Evolutionary conservation across 495 filamentous ascomycete genomes (phyloP), one percentile per base, ranked within the genome.

Genomic region (Hyaloscypha hepaticicola): DNA sequence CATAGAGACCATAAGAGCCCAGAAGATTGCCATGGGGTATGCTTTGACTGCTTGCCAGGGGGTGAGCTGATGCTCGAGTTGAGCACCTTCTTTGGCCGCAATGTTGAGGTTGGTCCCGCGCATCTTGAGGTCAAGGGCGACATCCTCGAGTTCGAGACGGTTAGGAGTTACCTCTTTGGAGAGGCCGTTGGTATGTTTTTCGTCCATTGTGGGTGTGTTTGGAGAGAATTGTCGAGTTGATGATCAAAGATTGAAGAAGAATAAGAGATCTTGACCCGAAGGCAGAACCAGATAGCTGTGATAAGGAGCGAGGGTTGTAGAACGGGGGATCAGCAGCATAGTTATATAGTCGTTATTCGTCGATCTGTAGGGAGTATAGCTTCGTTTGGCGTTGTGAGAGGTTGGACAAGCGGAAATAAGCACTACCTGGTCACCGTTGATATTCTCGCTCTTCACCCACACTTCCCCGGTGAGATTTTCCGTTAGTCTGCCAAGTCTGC

Each of bases 1-100:
- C 12, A 80, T 81, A 38, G 83, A 83, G 64, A 88, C 79, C 55
- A 86, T 74, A 28, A 87, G 55, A 58, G 80, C 81, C 83, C 83
- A 88, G 27, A 60, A 29, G 50, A 66, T 28, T 28, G 68, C 68
- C 27, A 53, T 59, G 4, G 61, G 66, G 25, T 68, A 68, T 25
- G 60, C 52, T 58, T 26, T 60, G 55, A 68, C 25, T 29, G 53
- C 53, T 31, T 57, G 33, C 11, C 38, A 22, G 0, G 28, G 50
- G 9, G 48, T 55, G 24, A 53, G 63, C 12, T 57, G 26, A 33
- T 57, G 53, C 28, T 57, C 53, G 21, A 57, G 25, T 3, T 14
- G 7, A 29, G 53, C 27, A 21, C 53, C 53, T 8, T 57, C 53
- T 26, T n/a, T 57, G 26, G 53, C 53, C 1, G 53, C 53, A 21